Evolutionary conservation across 139 green algal species (phyloP).

Genomic region (Limnomonas spitsbergensis): DNA sequence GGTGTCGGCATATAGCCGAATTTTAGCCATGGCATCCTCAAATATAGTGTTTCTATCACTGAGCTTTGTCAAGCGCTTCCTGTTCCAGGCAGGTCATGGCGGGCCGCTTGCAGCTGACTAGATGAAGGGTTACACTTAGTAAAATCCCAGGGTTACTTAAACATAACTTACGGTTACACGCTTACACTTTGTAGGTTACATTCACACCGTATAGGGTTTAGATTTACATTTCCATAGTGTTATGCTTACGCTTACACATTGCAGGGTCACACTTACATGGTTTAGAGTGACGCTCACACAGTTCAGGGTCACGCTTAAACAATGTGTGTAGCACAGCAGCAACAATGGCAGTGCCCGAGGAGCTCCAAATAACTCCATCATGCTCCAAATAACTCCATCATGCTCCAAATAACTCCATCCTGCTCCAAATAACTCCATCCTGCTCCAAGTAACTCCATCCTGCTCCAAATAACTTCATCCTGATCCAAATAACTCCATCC

Average conservation of each 20-base stretch:
- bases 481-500: not conserved
- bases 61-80: too few species aligned
- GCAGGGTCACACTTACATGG: too few species aligned
- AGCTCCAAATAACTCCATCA: not conserved
- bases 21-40: too few species aligned
- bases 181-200: too few species aligned
- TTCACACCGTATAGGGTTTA: too few species aligned
- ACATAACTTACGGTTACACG: too few species aligned
- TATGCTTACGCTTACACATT: too few species aligned
- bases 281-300: not conserved
- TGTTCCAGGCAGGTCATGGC: constrained; percentile 73
- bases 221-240: too few species aligned
- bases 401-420: not conserved
- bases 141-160: constrained; percentile 78
- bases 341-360: not conserved
- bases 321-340: not conserved
- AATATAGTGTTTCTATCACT: too few species aligned
- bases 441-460: not conserved
- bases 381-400: not conserved
- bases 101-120: constrained; percentile 81
- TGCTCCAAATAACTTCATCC: not conserved
- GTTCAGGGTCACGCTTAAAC: not conserved
- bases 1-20: too few species aligned
- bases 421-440: not conserved
- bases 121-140: constrained; percentile 77